Base-by-base conservation (phyloP, 2,329 filamentous ascomycete species). In the Daldinia eschscholtzii region DNA sequence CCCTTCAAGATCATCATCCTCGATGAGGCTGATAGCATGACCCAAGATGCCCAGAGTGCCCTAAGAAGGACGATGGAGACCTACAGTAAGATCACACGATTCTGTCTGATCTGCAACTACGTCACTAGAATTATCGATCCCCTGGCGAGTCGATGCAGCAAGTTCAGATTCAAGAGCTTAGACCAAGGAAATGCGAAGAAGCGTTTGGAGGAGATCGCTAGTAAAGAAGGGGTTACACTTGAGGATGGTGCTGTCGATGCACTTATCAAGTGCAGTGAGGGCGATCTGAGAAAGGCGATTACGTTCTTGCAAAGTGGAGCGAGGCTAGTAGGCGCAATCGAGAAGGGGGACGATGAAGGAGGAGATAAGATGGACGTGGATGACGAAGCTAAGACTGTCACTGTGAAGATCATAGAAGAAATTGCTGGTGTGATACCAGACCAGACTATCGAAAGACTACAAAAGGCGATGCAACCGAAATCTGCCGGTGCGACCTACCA, bases 1-100 rank as follows among this genome's bases (percentile, higher is more conserved):
- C 96, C 96, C 0, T 99, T 98, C 85, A 99, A 99, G 84, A 97
- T 99, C 79, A 95, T 99, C 78, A 93, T 99, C 68, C 89, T 99
- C 67, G 96, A 99, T 81, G 96, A 99, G 83, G 96, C 96, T 73
- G 96, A 99, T 80, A 96, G 92, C 73, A 98, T 99, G 95, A 99
- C 96, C 42, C 95, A 98, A 80, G 97, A 99, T 82, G 96, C 96
- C 12, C 96, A 99, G 83, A 93, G 90, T 67, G 96, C 97, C 4
- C 85, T 99, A 64, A 88, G 96, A 72, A 88, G 97, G 61, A 99
- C 96, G 1, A 99, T 99, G 96, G 96, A 99, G 83, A 97, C 94
- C 52, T 98, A 98, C 81, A 93, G 89, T 80, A 94, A 94, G 77
- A 98, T 98, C 81, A 99, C 96, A 1, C 88, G 96, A 13, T 99